These are phyloP conservation scores for Cercospora sp. DNA, from an alignment of 2,329 filamentous ascomycete genomes.

Conservation along the genomic window DNA sequence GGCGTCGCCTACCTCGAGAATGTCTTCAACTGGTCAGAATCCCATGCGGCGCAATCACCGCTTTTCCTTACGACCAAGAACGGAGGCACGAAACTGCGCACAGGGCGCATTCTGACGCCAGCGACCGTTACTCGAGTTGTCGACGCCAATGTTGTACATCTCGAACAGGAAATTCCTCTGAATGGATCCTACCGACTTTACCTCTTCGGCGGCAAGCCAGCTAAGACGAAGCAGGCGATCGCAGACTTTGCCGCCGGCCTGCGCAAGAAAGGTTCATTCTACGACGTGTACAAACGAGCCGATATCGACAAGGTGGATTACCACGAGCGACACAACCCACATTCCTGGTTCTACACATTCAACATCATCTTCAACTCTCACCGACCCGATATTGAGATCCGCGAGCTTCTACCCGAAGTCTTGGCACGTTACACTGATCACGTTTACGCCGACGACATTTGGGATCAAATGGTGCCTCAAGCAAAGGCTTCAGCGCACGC, in stretches of 20 bases:
- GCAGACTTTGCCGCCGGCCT: constrained; percentile 68
- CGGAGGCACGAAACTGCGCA: constrained; percentile 61
- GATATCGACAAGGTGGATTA: constrained; percentile 66
- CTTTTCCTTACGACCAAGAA: constrained; percentile 63
- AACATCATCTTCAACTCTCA: constrained; percentile 71
- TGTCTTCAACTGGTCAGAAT: constrained; percentile 75
- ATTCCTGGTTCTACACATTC: constrained; percentile 78
- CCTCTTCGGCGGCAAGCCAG: constrained; percentile 73
- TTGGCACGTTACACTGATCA: constrained; percentile 77
- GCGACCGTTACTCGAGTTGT: constrained; percentile 81
- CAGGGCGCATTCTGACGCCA: constrained; percentile 74
- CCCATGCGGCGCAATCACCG: constrained; percentile 68
- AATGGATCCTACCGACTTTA: constrained; percentile 88
- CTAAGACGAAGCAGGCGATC: constrained; percentile 62
- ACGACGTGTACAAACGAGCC: constrained; percentile 61
- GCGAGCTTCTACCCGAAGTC: constrained; percentile 66
- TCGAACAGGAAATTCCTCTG: constrained; percentile 85
- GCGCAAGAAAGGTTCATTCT: constrained; percentile 68
- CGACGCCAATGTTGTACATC: constrained; percentile 84
- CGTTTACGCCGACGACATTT: constrained; percentile 82
- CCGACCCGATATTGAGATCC: constrained; percentile 70
- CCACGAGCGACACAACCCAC: constrained; percentile 82
- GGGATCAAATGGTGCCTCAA: constrained; percentile 67
- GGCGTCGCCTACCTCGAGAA: constrained; percentile 84
- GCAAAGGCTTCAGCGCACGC: constrained; percentile 75